Evolutionary conservation across 371 early-diverging fungal genomes (phyloP), one percentile per base, ranked within the genome.

Genomic region (Rhizopus stolonifer): DNA sequence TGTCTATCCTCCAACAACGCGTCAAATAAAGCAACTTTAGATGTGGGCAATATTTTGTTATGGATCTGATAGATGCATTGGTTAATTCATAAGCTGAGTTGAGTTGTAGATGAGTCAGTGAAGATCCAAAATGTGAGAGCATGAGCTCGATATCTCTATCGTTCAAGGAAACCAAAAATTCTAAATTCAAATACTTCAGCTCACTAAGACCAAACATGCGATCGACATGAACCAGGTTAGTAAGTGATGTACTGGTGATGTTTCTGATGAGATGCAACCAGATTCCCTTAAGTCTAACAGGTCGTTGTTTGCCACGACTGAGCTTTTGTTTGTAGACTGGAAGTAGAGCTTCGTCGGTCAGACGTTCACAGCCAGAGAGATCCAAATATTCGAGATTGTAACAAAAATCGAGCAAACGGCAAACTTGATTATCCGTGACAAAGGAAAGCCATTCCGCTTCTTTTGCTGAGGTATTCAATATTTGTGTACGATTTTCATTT

Each of bases 1-100:
- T 70, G 15, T 53, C 60, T 6, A 76, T 54, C 36, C 58, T 60
- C 72, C 72, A 76, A n/a, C 77, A 76, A 2, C 77, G 66, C 4
- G 52, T 61, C 6, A 76, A 15, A 32, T 76, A 67, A 8, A 76
- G 31, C 19, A 76, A 36, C 14, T 42, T 31, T 9, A 76, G 52
- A 24, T 64, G 40, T 1, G 68, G 65, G 33, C 77, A 76, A 25
- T 60, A 21, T 8, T 50, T 38, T 4, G 65, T 56, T 14, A 76
- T 55, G 0, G 60, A 45, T 4, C 6, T 7, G 2, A 66, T 33
- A 23, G 60, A 46, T 9, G 49, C 44, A 33, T 72, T 63, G 2
- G 62, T 68, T 11, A 76, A 29, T 43, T 57, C 47, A 31, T 67
- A 69, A 9, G 72, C 55, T 0, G 77, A 70, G 29, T 64, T 64